phyloP scores from a whole-genome alignment of 2,329 filamentous ascomycete species.

The Myriosclerotinia curreyana region DNA sequence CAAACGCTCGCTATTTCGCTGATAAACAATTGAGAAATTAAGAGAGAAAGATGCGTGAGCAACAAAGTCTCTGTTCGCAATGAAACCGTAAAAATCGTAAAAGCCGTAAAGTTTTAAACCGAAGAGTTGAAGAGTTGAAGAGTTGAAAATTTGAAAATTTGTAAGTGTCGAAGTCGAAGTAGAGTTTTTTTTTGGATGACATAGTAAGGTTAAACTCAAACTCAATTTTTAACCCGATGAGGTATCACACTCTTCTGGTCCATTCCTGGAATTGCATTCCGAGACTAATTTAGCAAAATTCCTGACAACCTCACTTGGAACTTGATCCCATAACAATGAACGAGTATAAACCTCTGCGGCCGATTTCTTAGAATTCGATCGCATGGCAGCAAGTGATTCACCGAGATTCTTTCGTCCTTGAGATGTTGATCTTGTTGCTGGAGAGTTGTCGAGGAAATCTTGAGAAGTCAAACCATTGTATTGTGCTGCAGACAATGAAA shows the following conservation, averaged over 20 bases:
- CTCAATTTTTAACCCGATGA: slow-evolving; percentile 11
- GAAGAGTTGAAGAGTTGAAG: too few relatives aligned
- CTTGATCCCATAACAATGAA: slow-evolving; percentile 90
- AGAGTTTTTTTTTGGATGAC: slow-evolving; percentile 20
- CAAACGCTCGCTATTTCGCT: slow-evolving; percentile 35
- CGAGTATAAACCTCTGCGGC: slow-evolving; percentile 89
- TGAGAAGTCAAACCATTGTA: slow-evolving; percentile 81
- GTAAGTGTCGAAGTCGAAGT: slow-evolving; percentile 22
- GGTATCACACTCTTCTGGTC: slow-evolving; percentile 31
- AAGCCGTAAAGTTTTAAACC: slow-evolving; percentile 27
- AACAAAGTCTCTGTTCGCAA: slow-evolving; percentile 44
- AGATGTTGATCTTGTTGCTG: slow-evolving; percentile 50
- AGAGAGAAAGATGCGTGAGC: slow-evolving; percentile 48
- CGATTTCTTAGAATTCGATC: slow-evolving; percentile 65
- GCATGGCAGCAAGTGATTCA: slow-evolving; percentile 77
- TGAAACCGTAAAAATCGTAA: slow-evolving; percentile 31
- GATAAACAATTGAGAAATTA: slow-evolving; percentile 34
- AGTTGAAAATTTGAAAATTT: too few relatives aligned
- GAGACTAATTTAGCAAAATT: slow-evolving; percentile 91
- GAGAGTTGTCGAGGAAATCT: slow-evolving; percentile 62
- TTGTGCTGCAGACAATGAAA: slow-evolving; percentile 79
- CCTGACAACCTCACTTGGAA: slow-evolving; percentile 84
- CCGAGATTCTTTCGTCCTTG: slow-evolving; percentile 71
- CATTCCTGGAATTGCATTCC: slow-evolving; percentile 56
- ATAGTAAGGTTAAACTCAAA: background rate